Percentiles rank a stretch among this genome's conserved stretches.
These are phyloP conservation scores for Cornus suecica DNA, from an alignment of 148 eudicot genomes.

Conservation along the genomic window DNA sequence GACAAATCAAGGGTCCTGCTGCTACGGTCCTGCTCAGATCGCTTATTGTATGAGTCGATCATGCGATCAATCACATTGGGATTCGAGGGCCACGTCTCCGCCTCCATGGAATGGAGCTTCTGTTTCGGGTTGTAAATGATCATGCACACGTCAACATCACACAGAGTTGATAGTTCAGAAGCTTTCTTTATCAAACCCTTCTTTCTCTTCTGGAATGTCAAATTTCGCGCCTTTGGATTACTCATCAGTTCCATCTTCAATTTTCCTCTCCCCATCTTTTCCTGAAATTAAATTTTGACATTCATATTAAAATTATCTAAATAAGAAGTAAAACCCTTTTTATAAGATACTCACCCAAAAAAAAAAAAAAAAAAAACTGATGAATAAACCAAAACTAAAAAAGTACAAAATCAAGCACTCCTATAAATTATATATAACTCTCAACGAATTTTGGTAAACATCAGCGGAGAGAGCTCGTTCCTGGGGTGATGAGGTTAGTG, in stretches of 20 bases:
- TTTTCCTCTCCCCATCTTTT: slow-evolving; percentile 15
- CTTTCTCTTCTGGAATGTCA: slow-evolving; percentile 10
- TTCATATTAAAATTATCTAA: too few species aligned
- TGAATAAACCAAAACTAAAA: too few species aligned
- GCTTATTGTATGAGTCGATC: slow-evolving; percentile 11
- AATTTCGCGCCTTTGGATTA: not conserved
- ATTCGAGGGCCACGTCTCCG: slow-evolving; percentile 3
- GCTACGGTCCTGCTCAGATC: not conserved
- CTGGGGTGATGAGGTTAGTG: too few species aligned
- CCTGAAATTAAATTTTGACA: too few species aligned
- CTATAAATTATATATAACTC: too few species aligned
- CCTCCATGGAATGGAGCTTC: not conserved
- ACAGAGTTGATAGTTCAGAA: slow-evolving; percentile 11
- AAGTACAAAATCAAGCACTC: too few species aligned
- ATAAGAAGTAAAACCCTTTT: too few species aligned
- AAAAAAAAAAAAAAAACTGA: too few species aligned
- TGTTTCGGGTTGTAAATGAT: slow-evolving; percentile 4
- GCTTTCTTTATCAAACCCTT: slow-evolving; percentile 18
- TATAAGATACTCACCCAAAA: too few species aligned
- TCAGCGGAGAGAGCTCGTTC: too few species aligned
- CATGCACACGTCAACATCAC: slow-evolving; percentile 6
- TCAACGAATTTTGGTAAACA: too few species aligned
- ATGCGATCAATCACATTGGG: not conserved
- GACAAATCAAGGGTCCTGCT: not conserved
- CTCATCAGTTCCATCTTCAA: slow-evolving; percentile 10